A percentile compares a stretch with the other conserved stretches of the same genome.
Evolutionary conservation across 306 rosid genomes (phyloP).

Genomic region (Benincasa hispida): DNA sequence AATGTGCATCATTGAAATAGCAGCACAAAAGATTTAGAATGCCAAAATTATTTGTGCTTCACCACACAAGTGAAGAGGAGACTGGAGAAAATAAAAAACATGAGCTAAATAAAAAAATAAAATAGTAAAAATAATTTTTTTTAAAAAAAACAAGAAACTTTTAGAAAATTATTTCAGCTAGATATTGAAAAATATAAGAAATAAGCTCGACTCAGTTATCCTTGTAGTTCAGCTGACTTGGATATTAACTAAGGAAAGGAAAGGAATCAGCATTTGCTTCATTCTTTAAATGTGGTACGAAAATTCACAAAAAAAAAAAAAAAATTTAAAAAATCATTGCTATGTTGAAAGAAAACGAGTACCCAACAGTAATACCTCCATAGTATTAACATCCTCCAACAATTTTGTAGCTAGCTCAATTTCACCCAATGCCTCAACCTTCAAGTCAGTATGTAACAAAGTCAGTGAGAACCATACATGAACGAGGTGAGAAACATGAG

Average conservation of each 20-base stretch:
- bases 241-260: neutral
- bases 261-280: neutral
- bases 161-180: neutral
- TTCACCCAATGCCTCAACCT: constrained; percentile 94
- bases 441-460: constrained; percentile 10
- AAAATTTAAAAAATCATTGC: neutral
- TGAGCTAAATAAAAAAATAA: neutral
- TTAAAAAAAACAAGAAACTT: neutral
- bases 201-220: neutral
- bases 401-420: constrained; percentile 91
- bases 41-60: neutral
- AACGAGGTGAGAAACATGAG: neutral
- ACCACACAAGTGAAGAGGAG: neutral
- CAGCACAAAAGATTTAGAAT: neutral
- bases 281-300: neutral
- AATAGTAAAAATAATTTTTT: no score
- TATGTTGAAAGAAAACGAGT: constrained; percentile 9
- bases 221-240: neutral
- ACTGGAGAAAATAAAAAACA: neutral
- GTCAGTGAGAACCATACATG: neutral
- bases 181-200: neutral
- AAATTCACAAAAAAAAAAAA: neutral
- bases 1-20: neutral
- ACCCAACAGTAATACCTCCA: constrained; percentile 41
- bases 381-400: constrained; percentile 35